phyloP scores from a whole-genome alignment of 1,284 basidiomycete species.

The Veloboletus limbatus region DNA sequence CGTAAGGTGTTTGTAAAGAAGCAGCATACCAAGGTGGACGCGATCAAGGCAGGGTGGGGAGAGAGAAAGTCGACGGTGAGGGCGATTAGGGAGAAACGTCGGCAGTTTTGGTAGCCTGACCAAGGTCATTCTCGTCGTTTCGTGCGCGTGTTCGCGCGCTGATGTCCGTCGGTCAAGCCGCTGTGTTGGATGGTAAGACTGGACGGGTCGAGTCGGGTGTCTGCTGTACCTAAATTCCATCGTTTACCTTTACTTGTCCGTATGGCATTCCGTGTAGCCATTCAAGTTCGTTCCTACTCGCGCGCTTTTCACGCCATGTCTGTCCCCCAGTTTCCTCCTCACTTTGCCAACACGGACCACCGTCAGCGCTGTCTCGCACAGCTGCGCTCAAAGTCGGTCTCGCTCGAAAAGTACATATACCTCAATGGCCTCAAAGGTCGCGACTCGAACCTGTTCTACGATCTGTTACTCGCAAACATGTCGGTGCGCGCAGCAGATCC shows the following conservation, averaged over 20 bases:
- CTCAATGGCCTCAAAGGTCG: conserved; percentile 62
- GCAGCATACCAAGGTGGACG: conserved; percentile 41
- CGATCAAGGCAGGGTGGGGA: conserved; percentile 52
- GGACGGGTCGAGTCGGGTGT: conserved; percentile 1
- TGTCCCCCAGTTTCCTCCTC: conserved; percentile 44
- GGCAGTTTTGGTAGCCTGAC: conserved; percentile 51
- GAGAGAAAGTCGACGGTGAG: conserved; percentile 52
- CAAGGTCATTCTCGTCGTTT: conserved; percentile 2
- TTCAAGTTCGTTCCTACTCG: background rate
- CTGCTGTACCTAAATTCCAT: too few relatives aligned
- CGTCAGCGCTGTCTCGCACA: conserved; percentile 58
- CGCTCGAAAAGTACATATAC: conserved; percentile 71
- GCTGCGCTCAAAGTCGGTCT: conserved; percentile 54
- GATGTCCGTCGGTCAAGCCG: too few relatives aligned
- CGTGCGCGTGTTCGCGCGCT: background rate
- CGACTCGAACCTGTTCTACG: conserved; percentile 65
- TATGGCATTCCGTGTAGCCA: background rate
- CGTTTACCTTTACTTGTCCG: too few relatives aligned
- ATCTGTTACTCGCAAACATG: conserved; percentile 56
- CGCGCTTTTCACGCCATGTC: conserved; percentile 27
- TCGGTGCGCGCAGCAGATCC: conserved; percentile 33
- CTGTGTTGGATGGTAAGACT: too few relatives aligned
- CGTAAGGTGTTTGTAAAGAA: conserved; percentile 38
- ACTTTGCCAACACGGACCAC: conserved; percentile 52
- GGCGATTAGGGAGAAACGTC: conserved; percentile 56